phyloP scores from a whole-genome alignment of 768 basidiomycete species.

The Ephemerocybe angulata region DNA sequence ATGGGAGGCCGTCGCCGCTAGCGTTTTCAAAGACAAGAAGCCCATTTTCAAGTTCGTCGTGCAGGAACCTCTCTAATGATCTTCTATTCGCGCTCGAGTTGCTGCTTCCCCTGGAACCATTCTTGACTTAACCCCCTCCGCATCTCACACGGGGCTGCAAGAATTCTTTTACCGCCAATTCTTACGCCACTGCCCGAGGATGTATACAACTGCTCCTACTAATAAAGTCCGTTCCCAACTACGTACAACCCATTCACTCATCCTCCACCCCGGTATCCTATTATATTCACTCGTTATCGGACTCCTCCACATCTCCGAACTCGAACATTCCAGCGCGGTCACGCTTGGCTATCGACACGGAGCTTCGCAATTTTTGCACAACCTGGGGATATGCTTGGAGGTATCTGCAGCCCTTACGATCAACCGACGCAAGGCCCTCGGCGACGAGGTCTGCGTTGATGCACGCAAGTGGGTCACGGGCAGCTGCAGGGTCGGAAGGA shows the following conservation, averaged over 20 bases:
- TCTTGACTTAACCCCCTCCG: no score
- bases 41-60: no score
- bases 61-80: no score
- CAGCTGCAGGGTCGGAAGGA: constrained; percentile 66
- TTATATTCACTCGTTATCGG: constrained; percentile 41
- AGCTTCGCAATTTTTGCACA: constrained; percentile 58
- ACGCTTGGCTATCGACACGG: constrained; percentile 62
- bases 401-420: constrained; percentile 75
- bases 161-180: no score
- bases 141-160: no score
- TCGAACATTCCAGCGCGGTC: constrained; percentile 84
- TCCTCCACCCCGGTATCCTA: neutral
- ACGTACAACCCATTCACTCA: no score
- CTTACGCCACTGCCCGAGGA: no score
- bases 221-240: no score
- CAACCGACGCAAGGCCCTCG: constrained; percentile 82
- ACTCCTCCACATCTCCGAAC: constrained; percentile 88
- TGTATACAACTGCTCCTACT: no score
- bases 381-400: constrained; percentile 66
- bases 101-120: no score
- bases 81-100: no score
- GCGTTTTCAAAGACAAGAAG: constrained; percentile 12
- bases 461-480: constrained; percentile 66
- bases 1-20: constrained; percentile 45
- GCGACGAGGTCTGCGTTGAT: constrained; percentile 88